Base-by-base conservation (phyloP, 2,329 filamentous ascomycete genomes). In the Emydomyces testavorans region DNA sequence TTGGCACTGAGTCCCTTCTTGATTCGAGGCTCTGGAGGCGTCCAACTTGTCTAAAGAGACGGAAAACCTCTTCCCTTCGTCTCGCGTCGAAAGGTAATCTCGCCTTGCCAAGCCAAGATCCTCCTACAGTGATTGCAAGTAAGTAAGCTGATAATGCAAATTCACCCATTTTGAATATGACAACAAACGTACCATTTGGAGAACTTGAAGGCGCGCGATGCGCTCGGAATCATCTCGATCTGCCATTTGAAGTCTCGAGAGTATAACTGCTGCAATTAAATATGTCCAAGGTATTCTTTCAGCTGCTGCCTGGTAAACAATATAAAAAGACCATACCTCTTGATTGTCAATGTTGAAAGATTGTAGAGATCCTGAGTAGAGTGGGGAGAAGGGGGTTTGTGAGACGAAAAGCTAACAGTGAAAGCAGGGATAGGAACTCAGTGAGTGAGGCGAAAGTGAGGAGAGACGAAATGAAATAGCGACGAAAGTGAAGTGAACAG, bases 31-130 rank as follows among this genome's bases (percentile, higher is more conserved):
- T 11, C 64, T 54, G 11, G 18, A 41, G 6, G 56, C 54, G 41
- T 66, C 62, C 15, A 68, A 54, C 16, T 59, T 54, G 45, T 57
- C 45, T 6, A 60, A 24, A 10, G 45, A 46, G n/a, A n/a, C n/a
- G n/a, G n/a, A n/a, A n/a, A 20, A 56, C 34, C 16, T 49, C 46
- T 6, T 37, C 20, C 51, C 46, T 16, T 42, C 50, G 39, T 66
- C 64, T 3, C 43, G 48, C 4, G 64, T 65, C 6, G 63, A 65
- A 24, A 69, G 59, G 35, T 57, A 49, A 40, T 68, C 63, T 10
- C 66, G 60, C 29, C 63, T 60, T 6, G 55, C 57, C 7, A 58
- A 60, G 2, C 66, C 65, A n/a, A 69, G 49, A 51, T 69, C 65
- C 4, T 56, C 60, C 66, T 68, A 44, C 50, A 43, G 31, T 20